A percentile compares a stretch with the other conserved stretches of the same genome.
Conservation (phyloP, 164 flowering plant species). For the Vitis amurensis region DNA sequence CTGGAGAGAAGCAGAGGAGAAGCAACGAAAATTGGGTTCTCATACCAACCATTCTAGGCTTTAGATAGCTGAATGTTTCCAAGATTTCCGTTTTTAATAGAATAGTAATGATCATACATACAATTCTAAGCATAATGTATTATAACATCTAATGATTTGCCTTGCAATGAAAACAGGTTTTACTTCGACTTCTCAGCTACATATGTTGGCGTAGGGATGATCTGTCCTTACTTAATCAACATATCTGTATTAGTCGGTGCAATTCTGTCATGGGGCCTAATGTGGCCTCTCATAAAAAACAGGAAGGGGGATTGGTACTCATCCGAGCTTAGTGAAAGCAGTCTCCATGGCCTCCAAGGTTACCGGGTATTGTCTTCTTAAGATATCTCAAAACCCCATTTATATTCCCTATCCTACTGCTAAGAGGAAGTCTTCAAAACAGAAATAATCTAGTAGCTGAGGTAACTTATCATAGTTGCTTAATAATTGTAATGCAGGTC, state of each 20-base stretch:
- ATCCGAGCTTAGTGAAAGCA: constrained; percentile 22
- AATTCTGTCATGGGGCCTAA: constrained; percentile 47
- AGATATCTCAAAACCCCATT: too few relatives aligned
- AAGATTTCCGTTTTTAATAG: too few relatives aligned
- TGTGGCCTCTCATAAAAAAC: constrained; percentile 46
- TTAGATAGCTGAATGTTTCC: too few relatives aligned
- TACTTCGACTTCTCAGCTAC: constrained; percentile 54
- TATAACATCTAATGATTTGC: too few relatives aligned
- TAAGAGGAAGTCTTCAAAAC: too few relatives aligned
- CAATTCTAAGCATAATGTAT: too few relatives aligned
- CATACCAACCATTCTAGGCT: too few relatives aligned
- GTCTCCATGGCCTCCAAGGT: constrained; percentile 44
- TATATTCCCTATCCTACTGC: too few relatives aligned
- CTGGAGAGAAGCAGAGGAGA: too few relatives aligned
- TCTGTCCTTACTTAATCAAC: constrained; percentile 49
- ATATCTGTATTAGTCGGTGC: constrained; percentile 45
- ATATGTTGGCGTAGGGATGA: constrained; percentile 57
- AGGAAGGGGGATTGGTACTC: constrained; percentile 41
- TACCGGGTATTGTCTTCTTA: constrained; percentile 24
- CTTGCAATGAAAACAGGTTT: constrained; percentile 21
- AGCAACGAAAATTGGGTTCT: too few relatives aligned
- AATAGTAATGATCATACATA: too few relatives aligned
- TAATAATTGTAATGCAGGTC: constrained; percentile 20
- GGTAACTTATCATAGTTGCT: too few relatives aligned
- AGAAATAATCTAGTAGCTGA: not conserved